Conservation (phyloP, 2,329 filamentous ascomycete genomes). For the Aureobasidium sp. region DNA sequence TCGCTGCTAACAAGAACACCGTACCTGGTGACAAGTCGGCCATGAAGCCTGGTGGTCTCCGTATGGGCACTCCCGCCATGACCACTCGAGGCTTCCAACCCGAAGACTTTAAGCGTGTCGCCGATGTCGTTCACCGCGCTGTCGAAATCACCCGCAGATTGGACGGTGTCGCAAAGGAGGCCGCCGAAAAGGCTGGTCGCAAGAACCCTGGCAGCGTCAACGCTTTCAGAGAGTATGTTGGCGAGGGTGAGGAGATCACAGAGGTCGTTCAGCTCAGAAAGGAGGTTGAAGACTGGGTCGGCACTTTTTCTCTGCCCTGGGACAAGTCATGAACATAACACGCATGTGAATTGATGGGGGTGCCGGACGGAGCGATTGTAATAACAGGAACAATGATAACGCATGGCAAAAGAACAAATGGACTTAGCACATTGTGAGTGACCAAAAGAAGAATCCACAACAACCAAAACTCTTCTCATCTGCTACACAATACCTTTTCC, state of each 20-base stretch:
- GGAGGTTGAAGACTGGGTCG: constrained; percentile 73
- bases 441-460: not conserved
- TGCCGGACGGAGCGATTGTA: not conserved
- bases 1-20: constrained; percentile 99
- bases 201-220: constrained; percentile 60
- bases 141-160: constrained; percentile 72
- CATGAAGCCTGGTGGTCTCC: constrained; percentile 83
- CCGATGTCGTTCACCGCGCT: constrained; percentile 30
- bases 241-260: constrained; percentile 58
- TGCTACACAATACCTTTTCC: not conserved
- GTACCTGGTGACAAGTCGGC: constrained; percentile 93
- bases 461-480: not conserved
- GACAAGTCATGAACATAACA: constrained; percentile 27
- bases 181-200: constrained; percentile 59
- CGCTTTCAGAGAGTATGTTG: constrained; percentile 61
- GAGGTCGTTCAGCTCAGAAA: constrained; percentile 67
- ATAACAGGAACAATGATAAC: constrained; percentile 12
- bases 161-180: constrained; percentile 63
- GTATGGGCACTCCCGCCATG: constrained; percentile 96
- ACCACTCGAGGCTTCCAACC: constrained; percentile 89
- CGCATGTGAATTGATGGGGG: not conserved
- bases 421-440: not conserved
- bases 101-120: constrained; percentile 48
- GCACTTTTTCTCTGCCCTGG: constrained; percentile 68
- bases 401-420: not conserved